phyloP scores from a whole-genome alignment of 2,329 filamentous ascomycete genomes.

The Bipolaris sorokiniana region DNA sequence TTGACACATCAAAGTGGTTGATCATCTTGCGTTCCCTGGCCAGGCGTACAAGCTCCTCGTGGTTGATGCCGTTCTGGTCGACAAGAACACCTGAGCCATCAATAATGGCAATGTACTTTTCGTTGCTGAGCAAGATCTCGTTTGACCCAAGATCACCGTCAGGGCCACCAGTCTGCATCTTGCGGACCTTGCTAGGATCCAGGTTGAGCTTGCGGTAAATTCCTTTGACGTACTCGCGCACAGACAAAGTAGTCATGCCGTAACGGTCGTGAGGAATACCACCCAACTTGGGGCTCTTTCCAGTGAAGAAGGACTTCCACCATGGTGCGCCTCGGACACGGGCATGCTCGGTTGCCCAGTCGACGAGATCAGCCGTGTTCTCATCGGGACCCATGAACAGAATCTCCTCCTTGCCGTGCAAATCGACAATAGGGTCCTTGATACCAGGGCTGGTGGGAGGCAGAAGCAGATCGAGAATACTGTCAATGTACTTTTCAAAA shows the following conservation, averaged over 20 bases:
- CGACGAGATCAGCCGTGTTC: conserved; percentile 95
- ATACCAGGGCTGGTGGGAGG: conserved; percentile 91
- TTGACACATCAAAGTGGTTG: conserved; percentile 79
- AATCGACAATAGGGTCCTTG: conserved; percentile 97
- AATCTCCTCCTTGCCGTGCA: conserved; percentile 94
- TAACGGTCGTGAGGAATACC: conserved; percentile 96
- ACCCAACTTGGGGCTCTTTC: conserved; percentile 93
- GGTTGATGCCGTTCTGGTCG: conserved; percentile 88
- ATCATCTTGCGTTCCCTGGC: conserved; percentile 92
- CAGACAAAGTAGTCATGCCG: conserved; percentile 96
- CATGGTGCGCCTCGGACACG: conserved; percentile 85
- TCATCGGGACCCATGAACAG: conserved; percentile 98
- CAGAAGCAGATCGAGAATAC: conserved; percentile 91
- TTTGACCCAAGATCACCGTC: conserved; percentile 97
- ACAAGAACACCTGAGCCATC: conserved; percentile 95
- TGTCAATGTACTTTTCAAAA: conserved; percentile 99
- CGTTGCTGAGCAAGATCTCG: conserved; percentile 93
- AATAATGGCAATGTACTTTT: conserved; percentile 95
- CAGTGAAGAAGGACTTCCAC: conserved; percentile 99
- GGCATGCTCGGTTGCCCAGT: conserved; percentile 98
- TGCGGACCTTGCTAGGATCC: conserved; percentile 81
- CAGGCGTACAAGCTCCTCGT: conserved; percentile 79
- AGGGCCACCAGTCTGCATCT: conserved; percentile 96
- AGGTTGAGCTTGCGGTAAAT: conserved; percentile 97
- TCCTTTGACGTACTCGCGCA: conserved; percentile 93